Percentiles rank a stretch among this genome's conserved stretches.
phyloP scores from a whole-genome alignment of 108 stramenopile genomes.

The Mayamaea pseudoterrestris region DNA sequence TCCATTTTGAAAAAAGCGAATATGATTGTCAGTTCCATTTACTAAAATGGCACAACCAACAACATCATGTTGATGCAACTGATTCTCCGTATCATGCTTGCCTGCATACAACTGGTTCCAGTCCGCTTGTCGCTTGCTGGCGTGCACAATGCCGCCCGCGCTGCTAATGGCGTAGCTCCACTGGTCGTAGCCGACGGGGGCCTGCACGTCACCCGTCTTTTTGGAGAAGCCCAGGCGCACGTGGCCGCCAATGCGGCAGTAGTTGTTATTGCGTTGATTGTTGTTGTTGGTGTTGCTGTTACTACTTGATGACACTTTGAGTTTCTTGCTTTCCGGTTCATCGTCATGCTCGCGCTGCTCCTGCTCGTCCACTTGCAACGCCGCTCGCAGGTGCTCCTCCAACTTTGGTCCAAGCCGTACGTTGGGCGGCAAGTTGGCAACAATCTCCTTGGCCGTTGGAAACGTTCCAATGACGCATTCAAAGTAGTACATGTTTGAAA shows the following conservation, averaged over 20 bases:
- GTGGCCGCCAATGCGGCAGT: conserved; percentile 39
- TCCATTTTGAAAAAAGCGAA: conserved; percentile 92
- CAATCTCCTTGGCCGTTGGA: conserved; percentile 24
- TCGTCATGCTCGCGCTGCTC: conserved; percentile 1
- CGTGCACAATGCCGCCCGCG: conserved; percentile 64
- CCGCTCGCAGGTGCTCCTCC: conserved; percentile 33
- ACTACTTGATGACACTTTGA: background rate
- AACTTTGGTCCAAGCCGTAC: conserved; percentile 27
- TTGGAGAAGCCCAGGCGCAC: conserved; percentile 80
- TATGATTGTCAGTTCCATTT: conserved; percentile 31
- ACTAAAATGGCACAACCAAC: conserved; percentile 82
- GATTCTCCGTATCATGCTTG: conserved; percentile 54
- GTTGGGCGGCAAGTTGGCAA: conserved; percentile 21
- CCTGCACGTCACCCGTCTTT: conserved; percentile 83
- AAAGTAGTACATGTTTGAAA: conserved; percentile 35
- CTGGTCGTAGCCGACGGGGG: conserved; percentile 92
- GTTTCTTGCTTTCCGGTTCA: background rate
- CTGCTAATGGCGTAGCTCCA: conserved; percentile 88
- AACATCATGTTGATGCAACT: conserved; percentile 71
- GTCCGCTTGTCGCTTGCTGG: conserved; percentile 53
- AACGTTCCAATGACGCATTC: conserved; percentile 41
- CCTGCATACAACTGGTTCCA: no score
- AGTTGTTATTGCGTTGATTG: background rate
- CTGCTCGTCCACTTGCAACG: conserved; percentile 17
- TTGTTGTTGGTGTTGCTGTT: background rate